phyloP scores from a whole-genome alignment of 495 filamentous ascomycete genomes.

The Baudoinia panamericana region DNA sequence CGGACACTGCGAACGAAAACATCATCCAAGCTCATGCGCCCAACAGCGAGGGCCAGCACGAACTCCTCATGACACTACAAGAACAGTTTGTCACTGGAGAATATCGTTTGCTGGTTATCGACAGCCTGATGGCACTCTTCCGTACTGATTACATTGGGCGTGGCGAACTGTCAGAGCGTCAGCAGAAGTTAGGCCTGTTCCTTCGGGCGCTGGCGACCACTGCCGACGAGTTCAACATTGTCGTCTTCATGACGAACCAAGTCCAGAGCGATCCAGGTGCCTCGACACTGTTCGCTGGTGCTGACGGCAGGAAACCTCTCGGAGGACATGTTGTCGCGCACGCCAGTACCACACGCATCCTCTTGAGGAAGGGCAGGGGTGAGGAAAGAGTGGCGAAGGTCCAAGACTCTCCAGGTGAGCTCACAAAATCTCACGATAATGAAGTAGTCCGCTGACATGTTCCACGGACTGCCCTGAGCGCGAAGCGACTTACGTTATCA shows the following conservation, averaged over 20 bases:
- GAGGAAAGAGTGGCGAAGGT: slow-evolving; percentile 73
- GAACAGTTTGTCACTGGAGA: slow-evolving; percentile 53
- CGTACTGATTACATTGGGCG: slow-evolving; percentile 63
- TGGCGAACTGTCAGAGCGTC: slow-evolving; percentile 62
- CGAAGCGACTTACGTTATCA: slow-evolving; percentile 70
- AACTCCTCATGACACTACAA: slow-evolving; percentile 53
- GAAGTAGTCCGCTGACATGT: slow-evolving; percentile 8
- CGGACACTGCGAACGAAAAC: slow-evolving; percentile 56
- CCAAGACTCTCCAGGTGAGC: slow-evolving; percentile 58
- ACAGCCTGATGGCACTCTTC: slow-evolving; percentile 70
- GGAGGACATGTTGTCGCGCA: slow-evolving; percentile 73
- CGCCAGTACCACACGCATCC: slow-evolving; percentile 59
- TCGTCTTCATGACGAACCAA: slow-evolving; percentile 69
- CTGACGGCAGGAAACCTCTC: slow-evolving; percentile 61
- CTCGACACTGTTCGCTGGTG: slow-evolving; percentile 63
- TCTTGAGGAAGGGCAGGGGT: slow-evolving; percentile 63
- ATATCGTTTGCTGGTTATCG: slow-evolving; percentile 61
- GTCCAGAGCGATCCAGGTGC: slow-evolving; percentile 74
- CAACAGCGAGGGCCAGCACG: slow-evolving; percentile 66
- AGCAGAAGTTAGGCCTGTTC: slow-evolving; percentile 64
- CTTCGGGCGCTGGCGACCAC: slow-evolving; percentile 57
- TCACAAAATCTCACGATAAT: no score
- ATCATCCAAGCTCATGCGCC: slow-evolving; percentile 58
- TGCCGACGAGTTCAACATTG: slow-evolving; percentile 72
- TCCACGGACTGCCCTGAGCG: slow-evolving; percentile 54